These are phyloP conservation scores for Jasminum sambac DNA, from an alignment of 257 asterid species.

Conservation along the genomic window DNA sequence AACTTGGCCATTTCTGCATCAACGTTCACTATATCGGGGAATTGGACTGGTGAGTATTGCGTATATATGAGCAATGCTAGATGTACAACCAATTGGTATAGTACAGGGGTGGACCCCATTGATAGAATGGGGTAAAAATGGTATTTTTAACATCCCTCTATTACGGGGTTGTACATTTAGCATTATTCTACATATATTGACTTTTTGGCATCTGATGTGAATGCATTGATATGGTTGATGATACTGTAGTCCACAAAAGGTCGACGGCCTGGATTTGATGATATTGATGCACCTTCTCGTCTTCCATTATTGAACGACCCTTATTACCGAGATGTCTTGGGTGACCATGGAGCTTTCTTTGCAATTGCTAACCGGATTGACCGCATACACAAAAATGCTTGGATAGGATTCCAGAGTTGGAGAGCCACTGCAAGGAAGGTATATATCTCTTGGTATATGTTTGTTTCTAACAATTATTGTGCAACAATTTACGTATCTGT, in stretches of 20 bases:
- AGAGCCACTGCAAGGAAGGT: constrained; percentile 86
- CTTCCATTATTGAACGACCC: constrained; percentile 66
- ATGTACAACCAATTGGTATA: too few species aligned
- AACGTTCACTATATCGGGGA: constrained; percentile 85
- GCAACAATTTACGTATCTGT: neutral
- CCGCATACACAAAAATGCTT: constrained; percentile 89
- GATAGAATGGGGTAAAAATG: too few species aligned
- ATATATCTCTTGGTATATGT: constrained; percentile 19
- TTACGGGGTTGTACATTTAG: too few species aligned
- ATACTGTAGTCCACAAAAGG: constrained; percentile 65
- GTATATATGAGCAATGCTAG: too few species aligned
- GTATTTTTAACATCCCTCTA: too few species aligned
- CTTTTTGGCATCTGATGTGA: constrained; percentile 25
- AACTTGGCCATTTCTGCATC: constrained; percentile 91
- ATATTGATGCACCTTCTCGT: constrained; percentile 84
- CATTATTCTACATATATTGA: too few species aligned
- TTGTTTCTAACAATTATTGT: neutral
- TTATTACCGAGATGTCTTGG: constrained; percentile 74
- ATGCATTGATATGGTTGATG: constrained; percentile 23
- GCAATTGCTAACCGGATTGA: constrained; percentile 91
- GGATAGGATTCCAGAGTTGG: constrained; percentile 99
- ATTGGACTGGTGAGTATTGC: constrained; percentile 64
- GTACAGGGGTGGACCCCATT: too few species aligned
- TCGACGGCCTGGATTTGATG: constrained; percentile 83
- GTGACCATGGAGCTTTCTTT: constrained; percentile 86